These are phyloP conservation scores for Wickerhamomyces sp. DNA, from an alignment of 1,139 yeast species.

Conservation along the genomic window DNA sequence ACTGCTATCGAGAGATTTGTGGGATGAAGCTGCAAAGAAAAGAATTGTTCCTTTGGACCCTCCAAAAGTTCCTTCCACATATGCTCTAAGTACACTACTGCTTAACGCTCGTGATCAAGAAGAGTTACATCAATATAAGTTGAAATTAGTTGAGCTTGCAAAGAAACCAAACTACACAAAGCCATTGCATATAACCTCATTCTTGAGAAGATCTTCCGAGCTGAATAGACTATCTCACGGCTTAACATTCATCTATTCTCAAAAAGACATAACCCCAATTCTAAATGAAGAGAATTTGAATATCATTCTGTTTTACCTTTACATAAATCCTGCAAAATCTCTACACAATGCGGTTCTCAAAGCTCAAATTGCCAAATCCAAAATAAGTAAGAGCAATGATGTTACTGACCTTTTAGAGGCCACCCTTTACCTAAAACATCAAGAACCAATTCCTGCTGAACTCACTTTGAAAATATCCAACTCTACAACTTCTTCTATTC, in stretches of 20 bases:
- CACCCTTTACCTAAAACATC: conserved; percentile 12
- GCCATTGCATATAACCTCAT: conserved; percentile 26
- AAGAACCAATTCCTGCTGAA: conserved; percentile 8
- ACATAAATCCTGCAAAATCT: conserved; percentile 18
- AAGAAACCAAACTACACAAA: conserved; percentile 24
- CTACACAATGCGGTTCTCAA: conserved; percentile 9
- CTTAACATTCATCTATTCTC: conserved; percentile 18
- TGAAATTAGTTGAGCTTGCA: conserved; percentile 25
- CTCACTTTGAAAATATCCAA: conserved; percentile 5
- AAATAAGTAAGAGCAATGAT: conserved; percentile 5
- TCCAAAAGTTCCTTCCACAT: conserved; percentile 32
- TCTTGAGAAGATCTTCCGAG: conserved; percentile 26
- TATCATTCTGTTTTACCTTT: conserved; percentile 14
- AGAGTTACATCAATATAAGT: conserved; percentile 29
- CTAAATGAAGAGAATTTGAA: conserved; percentile 14
- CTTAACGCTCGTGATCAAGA: conserved; percentile 26
- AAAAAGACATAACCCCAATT: conserved; percentile 8
- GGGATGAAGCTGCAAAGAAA: conserved; percentile 35
- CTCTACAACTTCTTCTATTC: conserved; percentile 10
- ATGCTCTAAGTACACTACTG: conserved; percentile 30
- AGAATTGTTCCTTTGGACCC: conserved; percentile 34
- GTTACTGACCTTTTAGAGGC: conserved; percentile 16
- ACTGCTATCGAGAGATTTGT: conserved; percentile 52
- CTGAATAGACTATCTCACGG: conserved; percentile 22
- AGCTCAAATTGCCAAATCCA: conserved; percentile 9